Percentiles rank a stretch among this genome's conserved stretches.
These are phyloP conservation scores for Komagataea norvegica DNA, from an alignment of 1,139 yeast genomes.

Conservation along the genomic window DNA sequence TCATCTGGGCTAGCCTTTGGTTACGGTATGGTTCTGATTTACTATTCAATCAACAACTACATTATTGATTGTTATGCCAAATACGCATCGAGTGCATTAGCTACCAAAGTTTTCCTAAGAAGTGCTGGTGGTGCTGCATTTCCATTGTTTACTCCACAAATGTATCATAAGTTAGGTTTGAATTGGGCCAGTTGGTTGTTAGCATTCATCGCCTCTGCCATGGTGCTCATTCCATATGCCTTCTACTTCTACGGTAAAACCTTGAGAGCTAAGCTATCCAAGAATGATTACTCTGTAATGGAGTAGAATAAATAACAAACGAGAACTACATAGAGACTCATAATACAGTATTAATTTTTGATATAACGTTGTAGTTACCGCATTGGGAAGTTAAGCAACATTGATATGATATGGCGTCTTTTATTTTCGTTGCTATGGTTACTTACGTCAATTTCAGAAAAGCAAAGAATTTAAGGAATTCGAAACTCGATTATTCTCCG, in stretches of 20 bases:
- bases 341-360: not conserved
- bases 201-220: conserved; percentile 78
- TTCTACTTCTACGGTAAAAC: conserved; percentile 67
- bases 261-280: conserved; percentile 61
- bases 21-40: conserved; percentile 85
- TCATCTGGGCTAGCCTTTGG: conserved; percentile 88
- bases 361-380: conserved; percentile 1
- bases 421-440: too few relatives aligned
- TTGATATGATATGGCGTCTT: not conserved
- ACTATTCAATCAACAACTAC: conserved; percentile 82
- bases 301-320: conserved; percentile 3
- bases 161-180: conserved; percentile 69
- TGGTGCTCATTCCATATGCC: conserved; percentile 77
- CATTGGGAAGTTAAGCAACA: conserved; percentile 3
- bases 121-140: conserved; percentile 86
- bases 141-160: conserved; percentile 75
- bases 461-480: too few relatives aligned
- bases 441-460: too few relatives aligned
- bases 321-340: not conserved
- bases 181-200: conserved; percentile 83
- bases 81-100: conserved; percentile 87
- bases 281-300: conserved; percentile 50
- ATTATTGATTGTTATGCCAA: conserved; percentile 84
- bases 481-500: not conserved
- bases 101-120: conserved; percentile 85